Conservation (phyloP, 2,329 filamentous ascomycete genomes). For the Fusarium sp. region DNA sequence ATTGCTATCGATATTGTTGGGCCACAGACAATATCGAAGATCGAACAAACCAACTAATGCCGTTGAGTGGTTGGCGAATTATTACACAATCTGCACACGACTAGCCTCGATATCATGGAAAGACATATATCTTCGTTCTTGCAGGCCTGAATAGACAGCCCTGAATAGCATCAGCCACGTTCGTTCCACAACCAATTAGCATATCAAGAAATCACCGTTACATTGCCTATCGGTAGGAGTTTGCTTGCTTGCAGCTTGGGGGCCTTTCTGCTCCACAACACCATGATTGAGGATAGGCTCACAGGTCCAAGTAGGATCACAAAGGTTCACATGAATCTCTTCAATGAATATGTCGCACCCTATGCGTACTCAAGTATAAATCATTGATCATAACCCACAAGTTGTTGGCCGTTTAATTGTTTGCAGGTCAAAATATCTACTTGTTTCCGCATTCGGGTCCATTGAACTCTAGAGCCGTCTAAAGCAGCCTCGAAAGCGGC, state of each 20-base stretch:
- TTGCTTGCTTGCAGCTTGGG: conserved; percentile 40
- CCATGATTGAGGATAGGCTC: conserved; percentile 20
- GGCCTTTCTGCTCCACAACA: conserved; percentile 36
- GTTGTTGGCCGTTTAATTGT: conserved; percentile 13
- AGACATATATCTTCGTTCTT: conserved; percentile 24
- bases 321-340: conserved; percentile 14
- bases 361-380: conserved; percentile 37
- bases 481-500: conserved; percentile 38
- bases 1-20: not conserved
- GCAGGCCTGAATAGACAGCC: conserved; percentile 24
- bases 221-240: conserved; percentile 14
- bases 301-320: conserved; percentile 20
- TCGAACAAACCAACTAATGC: not conserved
- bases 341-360: conserved; percentile 23
- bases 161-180: conserved; percentile 32
- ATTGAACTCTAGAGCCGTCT: conserved; percentile 37
- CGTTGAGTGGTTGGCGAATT: conserved; percentile 6
- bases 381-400: conserved; percentile 22
- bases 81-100: conserved; percentile 38
- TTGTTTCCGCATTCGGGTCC: conserved; percentile 35
- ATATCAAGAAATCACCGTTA: conserved; percentile 6
- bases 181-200: conserved; percentile 23
- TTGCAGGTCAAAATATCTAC: conserved; percentile 38
- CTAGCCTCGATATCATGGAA: conserved; percentile 12
- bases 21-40: not conserved